These are phyloP conservation scores for Nepenthes gracilis DNA, from an alignment of 148 eudicot species.

Conservation along the genomic window DNA sequence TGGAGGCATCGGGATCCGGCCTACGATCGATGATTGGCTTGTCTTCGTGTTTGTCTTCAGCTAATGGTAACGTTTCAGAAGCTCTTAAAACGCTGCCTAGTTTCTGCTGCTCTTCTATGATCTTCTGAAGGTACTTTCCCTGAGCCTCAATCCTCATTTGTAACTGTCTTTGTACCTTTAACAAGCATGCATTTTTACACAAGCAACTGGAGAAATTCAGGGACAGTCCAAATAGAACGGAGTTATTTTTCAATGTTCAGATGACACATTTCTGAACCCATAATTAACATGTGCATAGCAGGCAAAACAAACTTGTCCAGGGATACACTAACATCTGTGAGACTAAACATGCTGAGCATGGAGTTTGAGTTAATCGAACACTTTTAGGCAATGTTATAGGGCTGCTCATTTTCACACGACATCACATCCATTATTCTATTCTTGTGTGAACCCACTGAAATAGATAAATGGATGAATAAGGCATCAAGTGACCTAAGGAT, in stretches of 20 bases:
- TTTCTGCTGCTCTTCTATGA: slow-evolving; percentile 79
- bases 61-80: slow-evolving; percentile 24
- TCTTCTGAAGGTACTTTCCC: slow-evolving; percentile 79
- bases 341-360: too few species aligned
- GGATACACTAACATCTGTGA: too few species aligned
- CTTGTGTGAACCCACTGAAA: too few species aligned
- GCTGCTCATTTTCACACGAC: too few species aligned
- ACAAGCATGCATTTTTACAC: neutral
- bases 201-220: neutral
- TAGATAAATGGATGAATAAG: too few species aligned
- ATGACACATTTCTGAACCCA: too few species aligned
- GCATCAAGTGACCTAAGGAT: too few species aligned
- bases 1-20: slow-evolving; percentile 20
- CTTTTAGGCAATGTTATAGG: too few species aligned
- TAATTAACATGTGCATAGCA: too few species aligned
- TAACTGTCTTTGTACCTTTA: slow-evolving; percentile 76
- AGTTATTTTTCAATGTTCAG: neutral
- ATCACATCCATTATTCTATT: too few species aligned
- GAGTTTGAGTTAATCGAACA: too few species aligned
- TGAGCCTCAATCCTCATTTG: slow-evolving; percentile 92
- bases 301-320: too few species aligned
- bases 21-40: slow-evolving; percentile 19
- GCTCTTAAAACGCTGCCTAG: slow-evolving; percentile 28
- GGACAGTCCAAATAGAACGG: neutral
- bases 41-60: slow-evolving; percentile 14